phyloP scores from a whole-genome alignment of 129 eudicot species.

The Logfia minima region DNA sequence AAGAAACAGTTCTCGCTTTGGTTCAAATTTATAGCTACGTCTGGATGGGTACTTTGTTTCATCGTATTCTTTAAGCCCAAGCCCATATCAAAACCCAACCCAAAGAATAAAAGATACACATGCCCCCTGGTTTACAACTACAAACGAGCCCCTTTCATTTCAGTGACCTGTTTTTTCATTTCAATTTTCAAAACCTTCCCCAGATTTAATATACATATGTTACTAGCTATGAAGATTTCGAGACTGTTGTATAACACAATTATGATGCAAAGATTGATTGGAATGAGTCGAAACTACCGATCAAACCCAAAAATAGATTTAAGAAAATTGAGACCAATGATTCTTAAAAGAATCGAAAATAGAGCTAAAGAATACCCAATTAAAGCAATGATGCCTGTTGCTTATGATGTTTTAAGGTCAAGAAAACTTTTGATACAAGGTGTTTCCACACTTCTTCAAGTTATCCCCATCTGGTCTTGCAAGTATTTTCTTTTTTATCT shows the following conservation, averaged over 20 bases:
- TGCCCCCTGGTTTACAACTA: too few relatives aligned
- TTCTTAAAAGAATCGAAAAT: too few relatives aligned
- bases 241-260: constrained; percentile 12
- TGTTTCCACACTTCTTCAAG: constrained; percentile 67
- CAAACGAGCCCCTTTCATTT: too few relatives aligned
- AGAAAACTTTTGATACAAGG: constrained; percentile 61
- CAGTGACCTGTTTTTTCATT: too few relatives aligned
- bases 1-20: too few relatives aligned
- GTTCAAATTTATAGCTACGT: too few relatives aligned
- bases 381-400: constrained; percentile 67
- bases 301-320: constrained; percentile 48
- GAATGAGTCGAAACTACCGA: constrained; percentile 34
- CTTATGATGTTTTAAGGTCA: constrained; percentile 60
- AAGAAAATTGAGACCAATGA: constrained; percentile 60
- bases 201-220: background rate
- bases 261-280: constrained; percentile 26
- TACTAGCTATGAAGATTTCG: constrained; percentile 25
- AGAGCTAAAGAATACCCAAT: too few relatives aligned
- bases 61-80: too few relatives aligned
- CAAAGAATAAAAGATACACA: too few relatives aligned
- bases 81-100: too few relatives aligned
- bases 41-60: background rate
- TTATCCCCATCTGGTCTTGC: constrained; percentile 75
- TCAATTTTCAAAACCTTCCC: too few relatives aligned
- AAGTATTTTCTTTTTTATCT: constrained; percentile 52